Conservation (phyloP, 495 filamentous ascomycete genomes). For the Chaetomium fimeti region DNA sequence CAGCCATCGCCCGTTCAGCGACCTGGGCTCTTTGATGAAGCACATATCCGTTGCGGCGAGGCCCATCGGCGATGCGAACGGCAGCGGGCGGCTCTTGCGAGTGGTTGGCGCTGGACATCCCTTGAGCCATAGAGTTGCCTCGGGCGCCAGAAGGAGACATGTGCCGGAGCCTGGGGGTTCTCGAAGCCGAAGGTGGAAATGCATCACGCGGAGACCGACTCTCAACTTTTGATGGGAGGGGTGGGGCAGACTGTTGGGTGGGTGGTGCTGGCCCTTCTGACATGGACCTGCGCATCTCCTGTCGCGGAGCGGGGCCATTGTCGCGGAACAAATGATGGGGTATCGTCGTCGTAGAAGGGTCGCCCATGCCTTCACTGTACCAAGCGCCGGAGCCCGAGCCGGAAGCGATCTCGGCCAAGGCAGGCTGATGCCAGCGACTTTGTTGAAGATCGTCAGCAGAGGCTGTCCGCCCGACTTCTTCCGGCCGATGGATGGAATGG, state of each 20-base stretch:
- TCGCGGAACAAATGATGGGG: constrained; percentile 11
- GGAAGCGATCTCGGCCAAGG: constrained; percentile 22
- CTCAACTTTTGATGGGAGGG: constrained; percentile 14
- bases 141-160: constrained; percentile 27
- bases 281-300: constrained; percentile 15
- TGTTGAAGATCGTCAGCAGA: constrained; percentile 31
- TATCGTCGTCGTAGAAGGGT: constrained; percentile 7
- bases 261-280: constrained; percentile 16
- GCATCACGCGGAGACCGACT: constrained; percentile 23
- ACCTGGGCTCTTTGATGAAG: constrained; percentile 31
- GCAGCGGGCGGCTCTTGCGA: constrained; percentile 25
- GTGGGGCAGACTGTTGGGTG: not conserved
- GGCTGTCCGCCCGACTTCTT: constrained; percentile 19
- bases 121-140: constrained; percentile 30
- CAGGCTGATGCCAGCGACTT: constrained; percentile 29
- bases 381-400: constrained; percentile 22
- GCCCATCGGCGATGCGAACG: not conserved
- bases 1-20: constrained; percentile 28
- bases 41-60: constrained; percentile 30
- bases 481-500: constrained; percentile 11
- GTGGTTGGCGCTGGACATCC: constrained; percentile 12
- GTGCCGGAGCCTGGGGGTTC: constrained; percentile 36
- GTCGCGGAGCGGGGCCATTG: constrained; percentile 9
- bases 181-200: constrained; percentile 39
- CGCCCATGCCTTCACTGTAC: constrained; percentile 31